Evolutionary conservation across 306 rosid genomes (phyloP), one percentile per base, ranked within the genome.

Genomic region (Sesbania bispinosa): DNA sequence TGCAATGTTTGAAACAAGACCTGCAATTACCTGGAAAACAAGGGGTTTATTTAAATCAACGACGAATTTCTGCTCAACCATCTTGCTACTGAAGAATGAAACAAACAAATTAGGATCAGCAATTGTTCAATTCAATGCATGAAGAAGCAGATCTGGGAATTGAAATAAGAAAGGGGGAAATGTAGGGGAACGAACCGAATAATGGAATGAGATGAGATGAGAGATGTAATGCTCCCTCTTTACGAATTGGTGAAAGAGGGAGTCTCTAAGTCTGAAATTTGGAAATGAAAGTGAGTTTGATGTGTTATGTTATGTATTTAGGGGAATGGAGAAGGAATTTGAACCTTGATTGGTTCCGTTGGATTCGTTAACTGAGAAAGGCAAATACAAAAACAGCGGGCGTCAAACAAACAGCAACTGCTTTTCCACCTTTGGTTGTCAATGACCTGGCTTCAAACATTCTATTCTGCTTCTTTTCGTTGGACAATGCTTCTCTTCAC

Each of bases 11-110:
- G 36, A 35, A 6, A 23, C 16, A 27, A 29, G 7, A 10, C 6
- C 15, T 54, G 45, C 15, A 2, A n/a, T 39, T n/a, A 88, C 98
- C 98, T 94, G 98, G 75, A 74, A 91, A 32, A 91, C 96, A 35
- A 94, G 89, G 48, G 95, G 89, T 66, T 87, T 90, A 29, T 83
- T 79, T 77, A 91, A 74, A 85, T 94, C 91, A 7, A 94, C 96
- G 4, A 60, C 76, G 43, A 86, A 90, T 46, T 79, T 87, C 75
- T 81, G 82, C 0, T 87, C 85, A 71, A 80, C 90, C 96, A 92
- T 89, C 71, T 70, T 65, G 3, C 46, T 20, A 42, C 55, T 64
- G 70, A 63, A 63, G 11, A 42, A n/a, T 13, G 1, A 6, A n/a
- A 62, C 18, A 10, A 16, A 16, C 2, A 38, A 35, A 5, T 36